Conservation (phyloP, 179 eudicot species). For the Sideroxylon spinosum region DNA sequence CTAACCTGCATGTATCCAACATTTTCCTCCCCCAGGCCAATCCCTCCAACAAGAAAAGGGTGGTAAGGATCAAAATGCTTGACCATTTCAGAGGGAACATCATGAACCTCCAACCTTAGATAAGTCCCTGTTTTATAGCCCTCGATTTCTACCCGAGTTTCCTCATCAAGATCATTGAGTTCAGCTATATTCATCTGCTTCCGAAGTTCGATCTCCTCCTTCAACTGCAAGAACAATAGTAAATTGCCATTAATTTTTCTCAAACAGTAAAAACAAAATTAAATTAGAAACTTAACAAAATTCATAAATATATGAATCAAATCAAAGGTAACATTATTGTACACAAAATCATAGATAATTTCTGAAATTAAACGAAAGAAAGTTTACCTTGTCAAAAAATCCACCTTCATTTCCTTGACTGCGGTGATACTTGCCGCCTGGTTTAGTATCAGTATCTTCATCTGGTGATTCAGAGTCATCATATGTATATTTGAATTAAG, state of each 20-base stretch:
- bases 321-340: neutral
- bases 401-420: constrained; percentile 50
- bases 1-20: constrained; percentile 99
- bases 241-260: neutral
- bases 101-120: constrained; percentile 78
- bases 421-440: constrained; percentile 32
- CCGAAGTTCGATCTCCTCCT: constrained; percentile 82
- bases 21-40: constrained; percentile 83
- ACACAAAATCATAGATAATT: neutral
- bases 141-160: constrained; percentile 72
- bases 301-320: neutral
- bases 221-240: constrained; percentile 48
- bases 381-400: constrained; percentile 70
- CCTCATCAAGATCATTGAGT: constrained; percentile 87
- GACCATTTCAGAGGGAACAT: constrained; percentile 92
- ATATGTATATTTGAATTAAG: constrained; percentile 60
- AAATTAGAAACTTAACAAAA: neutral
- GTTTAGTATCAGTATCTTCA: constrained; percentile 50
- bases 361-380: neutral
- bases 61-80: constrained; percentile 91
- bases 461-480: constrained; percentile 56
- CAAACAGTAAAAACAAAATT: neutral
- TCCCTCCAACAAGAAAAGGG: constrained; percentile 92
- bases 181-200: constrained; percentile 80
- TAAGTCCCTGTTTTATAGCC: constrained; percentile 87